These are phyloP conservation scores for Hypericum androsaemum DNA, from an alignment of 345 rosid species.

Conservation along the genomic window DNA sequence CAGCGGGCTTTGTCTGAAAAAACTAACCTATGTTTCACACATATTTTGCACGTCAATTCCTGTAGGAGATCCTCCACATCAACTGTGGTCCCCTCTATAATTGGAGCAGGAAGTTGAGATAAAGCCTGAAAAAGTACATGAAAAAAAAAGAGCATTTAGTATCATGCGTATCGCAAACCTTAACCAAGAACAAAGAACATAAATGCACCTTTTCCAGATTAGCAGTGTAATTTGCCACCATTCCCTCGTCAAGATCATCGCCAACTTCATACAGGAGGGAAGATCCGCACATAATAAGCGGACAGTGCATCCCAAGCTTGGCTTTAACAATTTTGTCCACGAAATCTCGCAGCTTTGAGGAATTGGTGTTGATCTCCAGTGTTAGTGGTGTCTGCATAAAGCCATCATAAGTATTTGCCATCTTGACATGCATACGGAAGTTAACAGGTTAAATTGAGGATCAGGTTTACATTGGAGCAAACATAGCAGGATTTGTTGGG, in stretches of 20 bases:
- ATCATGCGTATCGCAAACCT: neutral
- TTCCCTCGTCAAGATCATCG: constrained; percentile 80
- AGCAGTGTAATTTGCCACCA: constrained; percentile 67
- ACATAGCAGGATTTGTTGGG: constrained; percentile 91
- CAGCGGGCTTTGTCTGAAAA: neutral
- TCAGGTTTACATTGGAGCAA: constrained; percentile 67
- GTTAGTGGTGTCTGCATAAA: constrained; percentile 64
- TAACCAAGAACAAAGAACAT: constrained; percentile 1
- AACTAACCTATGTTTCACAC: constrained; percentile 80
- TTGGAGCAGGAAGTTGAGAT: constrained; percentile 69
- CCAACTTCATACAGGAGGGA: constrained; percentile 92
- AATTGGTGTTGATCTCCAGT: constrained; percentile 71
- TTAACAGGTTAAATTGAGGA: constrained; percentile 4
- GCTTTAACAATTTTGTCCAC: constrained; percentile 92
- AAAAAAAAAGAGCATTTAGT: neutral
- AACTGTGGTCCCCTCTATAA: constrained; percentile 59
- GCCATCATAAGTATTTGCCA: constrained; percentile 14
- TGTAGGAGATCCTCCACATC: constrained; percentile 87
- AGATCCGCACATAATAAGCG: constrained; percentile 69
- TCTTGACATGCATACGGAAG: constrained; percentile 1
- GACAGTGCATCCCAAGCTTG: constrained; percentile 91
- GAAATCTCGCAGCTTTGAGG: constrained; percentile 73
- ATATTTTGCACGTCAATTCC: constrained; percentile 72
- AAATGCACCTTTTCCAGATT: constrained; percentile 82
- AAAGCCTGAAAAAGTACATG: constrained; percentile 36